phyloP scores from a whole-genome alignment of 2,329 filamentous ascomycete genomes.

The Calonectria pseudoturangicola region DNA sequence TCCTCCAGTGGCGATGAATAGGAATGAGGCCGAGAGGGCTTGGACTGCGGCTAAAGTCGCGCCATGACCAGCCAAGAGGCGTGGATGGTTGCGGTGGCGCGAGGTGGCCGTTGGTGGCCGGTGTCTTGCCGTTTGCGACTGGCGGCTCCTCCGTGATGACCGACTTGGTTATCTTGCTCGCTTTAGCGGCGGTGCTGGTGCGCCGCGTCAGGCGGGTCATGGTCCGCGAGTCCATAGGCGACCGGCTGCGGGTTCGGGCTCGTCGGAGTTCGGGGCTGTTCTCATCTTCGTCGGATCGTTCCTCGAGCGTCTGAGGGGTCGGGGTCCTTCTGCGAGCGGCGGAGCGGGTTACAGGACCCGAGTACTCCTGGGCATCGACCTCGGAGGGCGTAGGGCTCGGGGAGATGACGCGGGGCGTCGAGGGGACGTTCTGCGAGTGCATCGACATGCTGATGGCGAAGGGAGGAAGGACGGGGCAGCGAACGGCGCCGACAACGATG shows the following conservation, averaged over 20 bases:
- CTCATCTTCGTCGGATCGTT: slow-evolving; percentile 72
- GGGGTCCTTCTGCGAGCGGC: slow-evolving; percentile 75
- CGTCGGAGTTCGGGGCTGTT: slow-evolving; percentile 71
- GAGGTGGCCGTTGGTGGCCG: slow-evolving; percentile 77
- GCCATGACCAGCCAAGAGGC: slow-evolving; percentile 83
- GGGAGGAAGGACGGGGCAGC: slow-evolving; percentile 74
- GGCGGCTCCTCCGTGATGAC: slow-evolving; percentile 49
- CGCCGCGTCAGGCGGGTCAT: slow-evolving; percentile 73
- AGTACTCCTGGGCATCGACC: slow-evolving; percentile 68
- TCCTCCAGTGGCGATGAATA: slow-evolving; percentile 93
- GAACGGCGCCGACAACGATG: slow-evolving; percentile 74
- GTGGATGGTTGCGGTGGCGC: slow-evolving; percentile 79
- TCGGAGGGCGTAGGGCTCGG: slow-evolving; percentile 82
- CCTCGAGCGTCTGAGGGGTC: slow-evolving; percentile 76
- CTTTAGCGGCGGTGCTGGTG: slow-evolving; percentile 59
- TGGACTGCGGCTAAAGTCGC: slow-evolving; percentile 91
- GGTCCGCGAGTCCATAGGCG: slow-evolving; percentile 74
- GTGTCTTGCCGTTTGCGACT: slow-evolving; percentile 59
- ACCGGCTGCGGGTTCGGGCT: slow-evolving; percentile 82
- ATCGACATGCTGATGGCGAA: slow-evolving; percentile 74
- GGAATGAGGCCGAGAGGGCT: slow-evolving; percentile 96
- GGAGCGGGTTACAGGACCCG: slow-evolving; percentile 85
- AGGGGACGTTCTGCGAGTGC: slow-evolving; percentile 76
- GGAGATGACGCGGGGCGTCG: slow-evolving; percentile 90
- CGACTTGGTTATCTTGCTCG: slow-evolving; percentile 52